Evolutionary conservation across 169 alveolate species (phyloP), one percentile per base, ranked within the genome.

Genomic region (Babesia microti): DNA sequence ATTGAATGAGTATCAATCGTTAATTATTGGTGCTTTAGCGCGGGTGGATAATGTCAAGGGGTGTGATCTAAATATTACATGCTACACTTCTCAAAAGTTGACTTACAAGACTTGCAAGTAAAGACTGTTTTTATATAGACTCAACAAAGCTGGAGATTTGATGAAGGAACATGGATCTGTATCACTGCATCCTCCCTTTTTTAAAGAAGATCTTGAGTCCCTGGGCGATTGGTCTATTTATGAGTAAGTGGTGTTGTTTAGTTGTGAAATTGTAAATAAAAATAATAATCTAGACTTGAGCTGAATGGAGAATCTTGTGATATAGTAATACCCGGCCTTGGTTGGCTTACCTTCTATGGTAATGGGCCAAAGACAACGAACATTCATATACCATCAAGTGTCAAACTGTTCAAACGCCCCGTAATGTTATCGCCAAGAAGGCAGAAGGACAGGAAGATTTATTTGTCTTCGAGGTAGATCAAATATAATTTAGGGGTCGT

Each of bases 301-400:
- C 28, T 59, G 68, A 23, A 19, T 59, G 18, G 54, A 42, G 30
- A 55, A 78, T 14, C 35, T 75, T 21, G 91, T 52, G 91, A 83
- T 56, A 35, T 79, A 14, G 82, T 72, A 18, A 68, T 83, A 11
- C 60, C 83, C 1, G 91, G 86, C 6, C 55, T 83, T 26, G 80
- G 91, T 1, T 83, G 91, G 91, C 35, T 83, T 19, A 56, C 86
- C 12, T 30, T 73, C 14, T 52, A 59, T 24, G 91, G 91, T 3
- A 36, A 48, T 0, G 91, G 91, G 9, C 55, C 68, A 6, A 79
- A 83, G 32, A 52, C 58, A 3, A 33, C 79, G 1, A 83, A 79
- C 41, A 61, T 83, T 44, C 63, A 50, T 39, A 78, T 59, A 4
- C 91, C 91, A 0, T 58, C 75, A 32, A 80, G 85, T 15, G 61